phyloP scores from a whole-genome alignment of 805 yeast genomes.

The Lipomyces spencermartinsiae region DNA sequence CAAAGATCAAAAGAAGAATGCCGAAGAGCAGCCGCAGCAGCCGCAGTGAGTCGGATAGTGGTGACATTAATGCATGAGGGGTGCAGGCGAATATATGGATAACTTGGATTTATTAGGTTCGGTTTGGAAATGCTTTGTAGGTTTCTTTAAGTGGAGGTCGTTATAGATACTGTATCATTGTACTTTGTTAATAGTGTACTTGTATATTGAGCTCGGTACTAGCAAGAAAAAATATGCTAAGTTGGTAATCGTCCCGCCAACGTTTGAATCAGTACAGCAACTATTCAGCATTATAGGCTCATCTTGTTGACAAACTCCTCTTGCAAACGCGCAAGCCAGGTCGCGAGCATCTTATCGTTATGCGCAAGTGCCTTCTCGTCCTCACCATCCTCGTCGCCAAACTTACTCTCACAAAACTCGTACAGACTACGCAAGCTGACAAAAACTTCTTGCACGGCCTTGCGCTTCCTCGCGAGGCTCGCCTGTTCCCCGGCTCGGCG shows the following conservation, averaged over 20 bases:
- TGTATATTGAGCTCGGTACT: background rate
- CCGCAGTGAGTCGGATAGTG: background rate
- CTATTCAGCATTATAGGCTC: background rate
- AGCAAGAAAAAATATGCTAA: background rate
- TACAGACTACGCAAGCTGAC: constrained; percentile 20
- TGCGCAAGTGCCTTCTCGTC: background rate
- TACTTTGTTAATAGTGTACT: background rate
- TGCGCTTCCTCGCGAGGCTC: constrained; percentile 20
- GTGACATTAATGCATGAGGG: background rate
- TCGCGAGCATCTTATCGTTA: constrained; percentile 13
- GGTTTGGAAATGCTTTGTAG: background rate
- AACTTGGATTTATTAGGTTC: background rate
- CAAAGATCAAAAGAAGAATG: constrained; percentile 34
- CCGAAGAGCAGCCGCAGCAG: background rate
- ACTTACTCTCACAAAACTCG: constrained; percentile 17
- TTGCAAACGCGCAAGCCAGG: constrained; percentile 24
- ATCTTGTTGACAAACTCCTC: constrained; percentile 23
- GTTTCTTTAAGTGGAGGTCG: background rate
- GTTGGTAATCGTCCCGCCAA: background rate
- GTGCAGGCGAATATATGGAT: background rate
- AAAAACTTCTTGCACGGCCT: constrained; percentile 19
- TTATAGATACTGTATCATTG: background rate
- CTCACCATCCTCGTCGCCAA: constrained; percentile 11
- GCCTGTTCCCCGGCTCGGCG: constrained; percentile 5
- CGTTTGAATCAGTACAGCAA: background rate